Evolutionary conservation across 2,329 filamentous ascomycete species (phyloP).

Genomic region (Orbilia blumenaviensis): DNA sequence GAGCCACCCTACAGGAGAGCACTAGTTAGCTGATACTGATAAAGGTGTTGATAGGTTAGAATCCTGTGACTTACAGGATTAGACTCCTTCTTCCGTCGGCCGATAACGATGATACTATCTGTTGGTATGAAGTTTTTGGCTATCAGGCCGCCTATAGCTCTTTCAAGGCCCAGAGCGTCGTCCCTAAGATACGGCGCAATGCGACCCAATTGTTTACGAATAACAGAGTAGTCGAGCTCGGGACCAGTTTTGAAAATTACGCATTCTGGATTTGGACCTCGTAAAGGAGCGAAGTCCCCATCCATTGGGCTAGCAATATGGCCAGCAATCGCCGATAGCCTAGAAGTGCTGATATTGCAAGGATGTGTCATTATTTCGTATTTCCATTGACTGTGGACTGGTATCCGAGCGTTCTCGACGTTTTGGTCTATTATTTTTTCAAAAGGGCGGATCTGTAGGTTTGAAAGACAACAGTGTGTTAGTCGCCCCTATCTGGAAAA

Average conservation of each 20-base stretch:
- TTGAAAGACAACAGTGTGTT: background rate
- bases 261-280: background rate
- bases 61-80: slow-evolving; percentile 31
- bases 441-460: slow-evolving; percentile 8
- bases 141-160: background rate
- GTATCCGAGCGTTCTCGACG: background rate
- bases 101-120: slow-evolving; percentile 6
- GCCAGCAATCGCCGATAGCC: background rate
- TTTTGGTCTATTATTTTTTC: background rate
- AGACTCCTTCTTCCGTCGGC: slow-evolving; percentile 24
- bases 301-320: background rate
- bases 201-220: background rate
- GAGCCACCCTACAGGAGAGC: slow-evolving; percentile 28
- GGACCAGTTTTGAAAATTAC: background rate
- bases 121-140: background rate
- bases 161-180: background rate
- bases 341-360: background rate
- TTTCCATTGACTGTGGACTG: background rate
- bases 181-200: slow-evolving; percentile 17
- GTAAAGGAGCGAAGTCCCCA: background rate
- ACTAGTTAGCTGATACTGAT: background rate
- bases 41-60: background rate
- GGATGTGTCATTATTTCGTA: slow-evolving; percentile 12
- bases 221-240: background rate
- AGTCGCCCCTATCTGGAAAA: background rate